Evolutionary conservation across 345 rosid genomes (phyloP).

Genomic region (Stellera chamaejasme): DNA sequence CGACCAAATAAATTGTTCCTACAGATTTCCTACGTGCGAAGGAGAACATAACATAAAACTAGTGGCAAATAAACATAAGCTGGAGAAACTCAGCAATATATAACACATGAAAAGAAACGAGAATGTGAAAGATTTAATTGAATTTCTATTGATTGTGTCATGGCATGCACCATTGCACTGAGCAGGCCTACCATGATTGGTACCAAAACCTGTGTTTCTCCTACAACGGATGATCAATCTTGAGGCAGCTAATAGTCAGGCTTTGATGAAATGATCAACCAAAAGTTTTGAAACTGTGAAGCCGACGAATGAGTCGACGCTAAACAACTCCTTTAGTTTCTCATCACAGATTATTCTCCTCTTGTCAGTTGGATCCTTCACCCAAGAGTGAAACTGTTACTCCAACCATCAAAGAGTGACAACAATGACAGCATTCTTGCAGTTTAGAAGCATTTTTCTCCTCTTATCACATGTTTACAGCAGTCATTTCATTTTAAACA

Average conservation of each 20-base stretch:
- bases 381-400: background rate
- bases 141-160: too few species aligned
- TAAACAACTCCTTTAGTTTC: conserved; percentile 48
- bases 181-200: background rate
- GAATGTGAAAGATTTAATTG: background rate
- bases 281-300: conserved; percentile 42
- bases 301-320: conserved; percentile 37
- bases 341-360: conserved; percentile 38
- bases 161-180: too few species aligned
- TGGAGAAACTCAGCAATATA: too few species aligned
- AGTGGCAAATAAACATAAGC: too few species aligned
- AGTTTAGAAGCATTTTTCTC: too few species aligned
- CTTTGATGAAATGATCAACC: conserved; percentile 32
- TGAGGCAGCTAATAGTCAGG: conserved; percentile 18
- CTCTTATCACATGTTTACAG: too few species aligned
- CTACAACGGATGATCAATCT: background rate
- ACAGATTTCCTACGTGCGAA: too few species aligned
- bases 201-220: conserved; percentile 17
- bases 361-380: conserved; percentile 48
- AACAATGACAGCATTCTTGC: background rate
- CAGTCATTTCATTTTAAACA: too few species aligned
- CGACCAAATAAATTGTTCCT: too few species aligned
- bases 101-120: background rate
- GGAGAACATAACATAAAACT: too few species aligned
- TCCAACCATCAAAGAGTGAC: too few species aligned